Evolutionary conservation across 306 rosid species (phyloP), one percentile per base, ranked within the genome.

Genomic region (Trichosanthes cucumerina): DNA sequence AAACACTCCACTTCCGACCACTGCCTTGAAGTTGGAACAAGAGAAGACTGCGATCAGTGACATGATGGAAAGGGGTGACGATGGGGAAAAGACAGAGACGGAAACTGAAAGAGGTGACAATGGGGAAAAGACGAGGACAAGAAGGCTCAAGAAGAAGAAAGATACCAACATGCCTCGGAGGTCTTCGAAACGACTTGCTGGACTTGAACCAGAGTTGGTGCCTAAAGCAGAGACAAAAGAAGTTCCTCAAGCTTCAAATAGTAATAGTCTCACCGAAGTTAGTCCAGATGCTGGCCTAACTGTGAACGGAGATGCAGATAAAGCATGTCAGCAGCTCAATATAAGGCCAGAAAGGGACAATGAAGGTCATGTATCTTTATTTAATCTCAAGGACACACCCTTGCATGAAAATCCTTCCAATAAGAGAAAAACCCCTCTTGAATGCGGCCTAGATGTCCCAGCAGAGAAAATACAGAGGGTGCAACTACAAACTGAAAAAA

Each of bases 171-270:
- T 83, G 82, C 83, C 84, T 66, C 83, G 77, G 54, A 90, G 97
- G 26, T 88, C 81, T 77, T 94, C 97, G 21, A 91, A 71, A 36
- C 87, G 96, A 83, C 92, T 92, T 80, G 88, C 98, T 84, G 93
- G 92, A 78, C 23, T 62, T 81, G 87, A 82, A 81, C 91, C 90
- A 78, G 88, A 85, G 79, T 83, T 81, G 65, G 76, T 68, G 80
- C 76, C 64, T 53, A 75, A 84, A 66, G 80, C 76, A 76, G 81
- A 76, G 59, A 26, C 78, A 65, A 82, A 70, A 58, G 90, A 87
- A 71, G 84, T 78, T 80, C 69, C 65, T 79, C 81, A 75, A 81
- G 82, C 71, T 85, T 77, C 89, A 69, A 82, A 60, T 82, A 66
- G 85, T 68, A 89, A 83, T 73, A 14, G 58, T 79, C 36, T 81